Evolutionary conservation across 257 asterid species (phyloP).

Genomic region (Perilla frutescens): DNA sequence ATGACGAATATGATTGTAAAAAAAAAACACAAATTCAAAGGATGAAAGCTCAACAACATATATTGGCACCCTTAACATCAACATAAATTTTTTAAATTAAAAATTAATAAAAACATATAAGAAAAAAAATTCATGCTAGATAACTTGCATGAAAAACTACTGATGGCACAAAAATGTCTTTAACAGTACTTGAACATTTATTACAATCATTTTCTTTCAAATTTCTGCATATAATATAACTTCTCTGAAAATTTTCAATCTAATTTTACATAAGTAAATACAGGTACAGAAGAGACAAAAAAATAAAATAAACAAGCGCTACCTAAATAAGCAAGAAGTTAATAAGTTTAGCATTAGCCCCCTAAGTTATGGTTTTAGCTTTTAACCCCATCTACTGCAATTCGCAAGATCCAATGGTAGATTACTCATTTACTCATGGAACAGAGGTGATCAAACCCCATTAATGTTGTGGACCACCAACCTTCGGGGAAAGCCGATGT

Average conservation of each 20-base stretch:
- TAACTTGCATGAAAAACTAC: conserved; percentile 1
- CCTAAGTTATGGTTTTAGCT: conserved; percentile 6
- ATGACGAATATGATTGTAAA: too few relatives aligned
- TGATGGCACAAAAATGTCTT: conserved; percentile 17
- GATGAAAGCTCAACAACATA: too few relatives aligned
- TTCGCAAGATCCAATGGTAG: conserved; percentile 9
- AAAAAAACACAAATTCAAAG: too few relatives aligned
- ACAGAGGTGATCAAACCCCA: neutral
- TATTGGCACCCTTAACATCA: too few relatives aligned
- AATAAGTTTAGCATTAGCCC: conserved; percentile 22
- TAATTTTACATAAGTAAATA: conserved; percentile 38
- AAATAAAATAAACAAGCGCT: conserved; percentile 20
- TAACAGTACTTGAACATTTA: conserved; percentile 18
- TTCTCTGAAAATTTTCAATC: conserved; percentile 25
- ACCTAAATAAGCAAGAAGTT: conserved; percentile 31
- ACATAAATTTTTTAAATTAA: too few relatives aligned
- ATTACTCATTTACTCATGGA: neutral
- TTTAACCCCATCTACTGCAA: neutral
- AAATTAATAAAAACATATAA: too few relatives aligned
- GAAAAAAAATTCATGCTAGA: too few relatives aligned
- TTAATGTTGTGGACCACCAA: conserved; percentile 16
- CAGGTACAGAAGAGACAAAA: conserved; percentile 22
- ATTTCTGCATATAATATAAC: conserved; percentile 25
- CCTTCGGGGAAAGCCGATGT: neutral
- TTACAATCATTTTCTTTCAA: conserved; percentile 26